Base-by-base conservation (phyloP, 1,284 basidiomycete species). In the Ganoderma resinaceum region DNA sequence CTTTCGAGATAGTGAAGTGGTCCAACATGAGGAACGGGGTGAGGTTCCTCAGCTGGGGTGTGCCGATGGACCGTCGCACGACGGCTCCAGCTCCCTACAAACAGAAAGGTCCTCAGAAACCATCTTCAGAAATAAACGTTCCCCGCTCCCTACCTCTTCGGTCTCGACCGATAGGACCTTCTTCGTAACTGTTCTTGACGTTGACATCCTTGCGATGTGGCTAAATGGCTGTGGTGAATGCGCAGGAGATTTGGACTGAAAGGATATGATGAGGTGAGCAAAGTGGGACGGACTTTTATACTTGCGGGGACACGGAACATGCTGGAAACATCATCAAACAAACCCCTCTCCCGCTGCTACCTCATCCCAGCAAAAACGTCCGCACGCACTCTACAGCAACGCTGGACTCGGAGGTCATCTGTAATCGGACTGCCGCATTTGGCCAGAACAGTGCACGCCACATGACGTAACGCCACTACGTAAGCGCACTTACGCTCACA, bases 1-100 rank as follows among this genome's bases (percentile, higher is more conserved):
- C 90, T 75, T 87, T 78, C 0, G 82, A 82, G 65, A 91, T 85
- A 76, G 90, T 86, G 75, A 94, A 93, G 74, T 93, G 91, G 77
- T 95, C 93, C 7, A 95, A 82, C 93, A 98, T 93, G 65, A 99
- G 84, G 84, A 98, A 98, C 0, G 96, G 97, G 0, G 92, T 92
- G 59, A 98, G 82, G 78, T 96, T 98, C 66, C 90, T 85, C 29
- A 99, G 84, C 58, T 80, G 83, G 78, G 83, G 83, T 1, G 90
- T 88, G 14, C 97, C 97, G 73, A 99, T 98, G 35, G 93, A 95
- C 58, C 97, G 87, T 68, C 96, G 87, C n/a, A 99, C 97, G 58
- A 86, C 83, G 7, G 94, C 96, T 12, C 95, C 96, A 4, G 84
- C 92, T n/a, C 96, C 96, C 91, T 91, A 70, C 42, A 37, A 46